Percentiles rank a stretch among this genome's conserved stretches.
Conservation (phyloP, 805 yeast genomes). For the Cephaloascus albidus region DNA sequence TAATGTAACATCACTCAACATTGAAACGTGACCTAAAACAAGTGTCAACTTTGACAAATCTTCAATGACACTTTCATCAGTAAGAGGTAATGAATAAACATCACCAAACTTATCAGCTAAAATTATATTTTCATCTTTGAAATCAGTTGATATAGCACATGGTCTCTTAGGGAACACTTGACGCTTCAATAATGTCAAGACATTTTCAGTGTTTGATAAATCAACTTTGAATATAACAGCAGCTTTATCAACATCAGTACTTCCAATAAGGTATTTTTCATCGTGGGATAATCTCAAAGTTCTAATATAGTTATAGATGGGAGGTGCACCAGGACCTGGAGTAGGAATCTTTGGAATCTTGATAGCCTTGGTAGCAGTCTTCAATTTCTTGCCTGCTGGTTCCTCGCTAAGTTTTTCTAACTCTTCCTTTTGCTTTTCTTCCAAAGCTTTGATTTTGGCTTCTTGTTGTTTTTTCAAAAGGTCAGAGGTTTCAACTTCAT, state of each 20-base stretch:
- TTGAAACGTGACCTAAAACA: slow-evolving; percentile 90
- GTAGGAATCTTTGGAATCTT: slow-evolving; percentile 44
- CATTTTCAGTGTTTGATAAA: slow-evolving; percentile 20
- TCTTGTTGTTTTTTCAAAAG: slow-evolving; percentile 38
- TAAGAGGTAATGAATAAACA: slow-evolving; percentile 56
- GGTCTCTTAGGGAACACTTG: slow-evolving; percentile 89
- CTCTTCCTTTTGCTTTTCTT: slow-evolving; percentile 17
- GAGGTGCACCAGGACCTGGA: slow-evolving; percentile 65
- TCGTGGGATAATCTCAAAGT: slow-evolving; percentile 44
- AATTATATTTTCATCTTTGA: slow-evolving; percentile 40
- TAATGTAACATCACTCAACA: slow-evolving; percentile 72
- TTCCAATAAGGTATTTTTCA: slow-evolving; percentile 49
- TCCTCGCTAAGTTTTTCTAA: slow-evolving; percentile 13
- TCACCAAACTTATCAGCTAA: slow-evolving; percentile 97
- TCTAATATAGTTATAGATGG: slow-evolving; percentile 59
- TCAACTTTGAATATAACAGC: slow-evolving; percentile 49
- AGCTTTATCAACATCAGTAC: slow-evolving; percentile 81
- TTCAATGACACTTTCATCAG: slow-evolving; percentile 20
- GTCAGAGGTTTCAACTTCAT: slow-evolving; percentile 39
- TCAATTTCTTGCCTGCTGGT: slow-evolving; percentile 14
- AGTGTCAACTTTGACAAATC: slow-evolving; percentile 46
- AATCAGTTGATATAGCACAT: slow-evolving; percentile 60
- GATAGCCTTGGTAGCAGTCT: slow-evolving; percentile 15
- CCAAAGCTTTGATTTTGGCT: slow-evolving; percentile 22
- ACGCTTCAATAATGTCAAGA: slow-evolving; percentile 48